phyloP scores from a whole-genome alignment of 2,329 filamentous ascomycete genomes.

The Fusarium citri region DNA sequence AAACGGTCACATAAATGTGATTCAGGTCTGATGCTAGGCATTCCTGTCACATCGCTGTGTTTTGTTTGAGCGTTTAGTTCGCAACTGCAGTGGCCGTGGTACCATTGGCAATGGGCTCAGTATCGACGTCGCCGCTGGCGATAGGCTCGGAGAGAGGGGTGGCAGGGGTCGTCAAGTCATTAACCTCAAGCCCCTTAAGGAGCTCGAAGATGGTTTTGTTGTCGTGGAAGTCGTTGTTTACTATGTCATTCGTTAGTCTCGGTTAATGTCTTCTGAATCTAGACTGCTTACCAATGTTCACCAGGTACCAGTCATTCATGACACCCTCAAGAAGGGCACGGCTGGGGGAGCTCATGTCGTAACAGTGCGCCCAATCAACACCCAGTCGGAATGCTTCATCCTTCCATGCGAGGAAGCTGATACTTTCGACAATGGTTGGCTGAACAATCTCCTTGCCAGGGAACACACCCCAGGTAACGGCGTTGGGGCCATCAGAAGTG shows the following conservation, averaged over 20 bases:
- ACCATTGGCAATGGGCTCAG: slow-evolving; percentile 27
- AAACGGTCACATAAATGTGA: slow-evolving; percentile 2
- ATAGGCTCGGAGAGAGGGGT: slow-evolving; percentile 43
- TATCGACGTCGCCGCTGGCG: slow-evolving; percentile 25
- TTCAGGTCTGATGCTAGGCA: slow-evolving; percentile 14
- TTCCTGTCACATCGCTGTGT: not conserved
- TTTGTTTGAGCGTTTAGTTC: slow-evolving; percentile 28
- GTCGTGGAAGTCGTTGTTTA: slow-evolving; percentile 97
- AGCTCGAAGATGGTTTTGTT: slow-evolving; percentile 84
- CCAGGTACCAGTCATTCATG: slow-evolving; percentile 91
- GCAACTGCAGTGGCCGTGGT: slow-evolving; percentile 13
- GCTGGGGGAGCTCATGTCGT: slow-evolving; percentile 80
- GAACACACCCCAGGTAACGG: slow-evolving; percentile 99
- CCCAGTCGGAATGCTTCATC: slow-evolving; percentile 96
- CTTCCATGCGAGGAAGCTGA: slow-evolving; percentile 98
- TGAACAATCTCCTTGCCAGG: slow-evolving; percentile 99
- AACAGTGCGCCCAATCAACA: slow-evolving; percentile 93
- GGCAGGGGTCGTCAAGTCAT: slow-evolving; percentile 65
- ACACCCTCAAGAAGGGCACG: slow-evolving; percentile 82
- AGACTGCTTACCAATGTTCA: slow-evolving; percentile 84
- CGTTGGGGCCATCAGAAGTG: slow-evolving; percentile 87
- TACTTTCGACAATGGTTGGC: slow-evolving; percentile 97
- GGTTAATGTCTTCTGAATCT: slow-evolving; percentile 1
- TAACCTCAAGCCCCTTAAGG: slow-evolving; percentile 81
- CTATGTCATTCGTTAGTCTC: slow-evolving; percentile 57